Evolutionary conservation across 2,329 filamentous ascomycete species (phyloP), one percentile per base, ranked within the genome.

Genomic region (Diaporthe nobilis): DNA sequence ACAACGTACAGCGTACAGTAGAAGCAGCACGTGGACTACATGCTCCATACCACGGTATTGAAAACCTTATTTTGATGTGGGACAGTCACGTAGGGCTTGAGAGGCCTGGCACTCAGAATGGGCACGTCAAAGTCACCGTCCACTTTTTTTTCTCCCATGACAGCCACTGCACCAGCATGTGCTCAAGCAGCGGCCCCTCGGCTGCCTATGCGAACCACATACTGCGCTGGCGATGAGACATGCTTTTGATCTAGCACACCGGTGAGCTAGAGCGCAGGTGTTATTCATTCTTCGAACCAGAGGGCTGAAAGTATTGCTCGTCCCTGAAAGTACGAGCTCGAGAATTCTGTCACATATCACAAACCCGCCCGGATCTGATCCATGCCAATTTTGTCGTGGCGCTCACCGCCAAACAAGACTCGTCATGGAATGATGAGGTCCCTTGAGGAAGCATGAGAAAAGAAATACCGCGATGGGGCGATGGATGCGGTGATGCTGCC

Each of bases 281-380:
- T 39, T 17, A 20, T 70, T 70, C 17, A 34, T 70, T 70, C 65
- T 70, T 70, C 65, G 31, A 39, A 9, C n/a, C 34, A 42, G 65
- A 68, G 65, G 49, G 65, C 65, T 68, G 47, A 51, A 51, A 53
- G 65, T 68, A 10, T 13, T 53, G 65, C 65, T 68, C 31, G 22
- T 34, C 47, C 13, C 8, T 39, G 15, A 70, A 55, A 42, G n/a
- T 53, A 49, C 65, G 65, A 70, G 65, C 49, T 37, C 34, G 49
- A 55, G 65, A 28, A 28, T 70, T 70, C 65, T 70, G 49, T 70
- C 65, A 70, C 65, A 70, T 70, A 55, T 70, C 65, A 70, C 65
- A 70, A 70, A 55, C 15, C 5, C 8, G 65, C 10, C 65, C 34
- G 65, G 49, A 55, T 70, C 65, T 53, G 65, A 70, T 55, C 63